Conservation (phyloP, 352 stramenopile genomes). For the Phytophthora lateralis region DNA sequence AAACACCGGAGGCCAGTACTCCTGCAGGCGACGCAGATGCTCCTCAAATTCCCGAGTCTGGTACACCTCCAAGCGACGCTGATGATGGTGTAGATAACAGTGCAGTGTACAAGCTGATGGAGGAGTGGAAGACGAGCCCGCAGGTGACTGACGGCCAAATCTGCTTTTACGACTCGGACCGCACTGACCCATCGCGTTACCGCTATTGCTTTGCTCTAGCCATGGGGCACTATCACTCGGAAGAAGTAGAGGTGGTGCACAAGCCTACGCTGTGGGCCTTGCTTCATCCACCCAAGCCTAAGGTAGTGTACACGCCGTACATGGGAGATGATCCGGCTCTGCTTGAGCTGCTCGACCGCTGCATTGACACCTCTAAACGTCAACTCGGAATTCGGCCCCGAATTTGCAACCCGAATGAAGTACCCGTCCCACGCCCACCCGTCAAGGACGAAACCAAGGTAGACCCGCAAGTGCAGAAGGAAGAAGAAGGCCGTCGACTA, state of each 20-base stretch:
- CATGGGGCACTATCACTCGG: constrained; percentile 56
- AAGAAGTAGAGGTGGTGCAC: constrained; percentile 53
- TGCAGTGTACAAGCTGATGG: constrained; percentile 17
- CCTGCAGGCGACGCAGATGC: not conserved
- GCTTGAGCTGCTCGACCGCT: constrained; percentile 57
- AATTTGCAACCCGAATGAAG: constrained; percentile 56
- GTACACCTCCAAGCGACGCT: not conserved
- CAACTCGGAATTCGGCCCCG: constrained; percentile 45
- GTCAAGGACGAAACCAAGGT: constrained; percentile 19
- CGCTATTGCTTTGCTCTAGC: constrained; percentile 72
- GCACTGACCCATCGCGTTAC: constrained; percentile 54
- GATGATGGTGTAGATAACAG: not conserved
- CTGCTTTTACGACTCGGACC: constrained; percentile 72
- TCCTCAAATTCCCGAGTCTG: constrained; percentile 12
- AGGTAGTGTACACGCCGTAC: constrained; percentile 62
- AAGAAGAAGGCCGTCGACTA: constrained; percentile 62
- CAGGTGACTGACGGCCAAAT: constrained; percentile 66
- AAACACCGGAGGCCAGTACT: constrained; percentile 12
- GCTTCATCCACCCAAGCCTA: constrained; percentile 40
- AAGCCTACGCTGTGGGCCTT: constrained; percentile 41
- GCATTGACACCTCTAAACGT: constrained; percentile 67
- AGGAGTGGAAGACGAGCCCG: constrained; percentile 33
- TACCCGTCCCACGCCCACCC: constrained; percentile 32
- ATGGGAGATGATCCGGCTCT: constrained; percentile 48
- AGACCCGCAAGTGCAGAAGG: constrained; percentile 42